Evolutionary conservation across 2,329 filamentous ascomycete species (phyloP), one percentile per base, ranked within the genome.

Genomic region (Cryoendolithus antarcticus): DNA sequence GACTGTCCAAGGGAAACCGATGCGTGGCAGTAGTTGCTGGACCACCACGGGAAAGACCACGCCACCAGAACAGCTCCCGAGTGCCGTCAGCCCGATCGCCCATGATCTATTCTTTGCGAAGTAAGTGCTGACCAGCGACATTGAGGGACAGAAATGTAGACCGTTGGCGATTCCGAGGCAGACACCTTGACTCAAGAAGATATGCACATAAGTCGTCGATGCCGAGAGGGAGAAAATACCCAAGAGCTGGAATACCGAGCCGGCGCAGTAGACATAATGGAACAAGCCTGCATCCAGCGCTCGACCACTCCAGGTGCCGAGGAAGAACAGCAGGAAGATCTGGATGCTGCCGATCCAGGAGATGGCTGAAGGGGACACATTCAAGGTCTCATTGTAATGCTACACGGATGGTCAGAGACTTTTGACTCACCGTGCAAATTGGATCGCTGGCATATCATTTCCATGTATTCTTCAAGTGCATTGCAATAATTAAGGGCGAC

Each of bases 51-150:
- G 72, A 15, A 73, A 67, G 7, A 75, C 55, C 10, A 77, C 55
- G 4, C 70, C 73, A 2, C 72, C 73, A 4, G 74, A 63, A 9
- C 70, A 72, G 24, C 70, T 74, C 1, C 78, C 78, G 6, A 68
- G 67, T 2, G 76, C 74, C 2, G 72, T 70, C 4, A 80, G 50
- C 1, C 75, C 75, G 24, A 79, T 67, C 2, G 74, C 76, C 19
- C 82, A 57, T 0, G 68, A 67, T 38, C 73, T 64, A 43, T 63
- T 70, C 36, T 62, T 63, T 19, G 64, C 63, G 51, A 82, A 82
- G 50, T 83, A 84, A 2, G 80, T 80, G 7, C 77, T 71, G 2
- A 82, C 60, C 2, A 80, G 69, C 1, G 78, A 71, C 33, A 85
- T 67, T 30, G 70, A 64, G 0, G 81, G 75, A 35, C 75, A 72